Base-by-base conservation (phyloP, 2,329 filamentous ascomycete genomes). In the Fusarium sp. region DNA sequence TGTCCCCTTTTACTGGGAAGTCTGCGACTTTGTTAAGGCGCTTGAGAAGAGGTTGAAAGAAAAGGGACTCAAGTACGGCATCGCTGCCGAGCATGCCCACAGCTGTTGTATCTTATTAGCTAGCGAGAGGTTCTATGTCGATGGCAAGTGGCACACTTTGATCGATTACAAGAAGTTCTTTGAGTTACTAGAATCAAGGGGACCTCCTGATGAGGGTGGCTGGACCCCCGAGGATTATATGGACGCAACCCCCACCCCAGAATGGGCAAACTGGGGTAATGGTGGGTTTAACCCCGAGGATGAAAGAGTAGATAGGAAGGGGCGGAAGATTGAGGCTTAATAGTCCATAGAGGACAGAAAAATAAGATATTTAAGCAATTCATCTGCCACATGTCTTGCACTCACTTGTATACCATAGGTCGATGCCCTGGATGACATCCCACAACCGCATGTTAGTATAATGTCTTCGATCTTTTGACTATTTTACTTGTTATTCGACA, bases 141-240 rank as follows among this genome's bases (percentile, higher is more conserved):
- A 92, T 55, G 94, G 91, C 9, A 92, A 90, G 79, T 98, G 95
- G 95, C 93, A 96, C 79, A 97, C 95, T 4, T 85, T 93, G 55
- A 98, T 99, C 77, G 93, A 98, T 81, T 98, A 98, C 81, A 88
- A 93, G 61, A 89, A 87, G 67, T 98, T 98, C 86, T 98, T 98
- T 81, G 86, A 93, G 73, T 87, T 96, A 69, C 86, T 97, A 15
- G 93, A 97, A 58, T 58, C 55, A 20, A 58, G 55, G 82, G 89
- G 90, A 79, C 86, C 89, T 22, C 82, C 85, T 12, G 89, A 93
- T 38, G 89, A 88, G 24, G 44, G 88, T 92, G 74, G 98, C 95
- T 41, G 65, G 48, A 67, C 64, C 22, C 64, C 64, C 30, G 64
- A 67, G 31, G 62, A 66, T 38, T 67, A 67, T 28, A 67, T 67